phyloP scores from a whole-genome alignment of 75 land plant species.

The Cryptomeria japonica region DNA sequence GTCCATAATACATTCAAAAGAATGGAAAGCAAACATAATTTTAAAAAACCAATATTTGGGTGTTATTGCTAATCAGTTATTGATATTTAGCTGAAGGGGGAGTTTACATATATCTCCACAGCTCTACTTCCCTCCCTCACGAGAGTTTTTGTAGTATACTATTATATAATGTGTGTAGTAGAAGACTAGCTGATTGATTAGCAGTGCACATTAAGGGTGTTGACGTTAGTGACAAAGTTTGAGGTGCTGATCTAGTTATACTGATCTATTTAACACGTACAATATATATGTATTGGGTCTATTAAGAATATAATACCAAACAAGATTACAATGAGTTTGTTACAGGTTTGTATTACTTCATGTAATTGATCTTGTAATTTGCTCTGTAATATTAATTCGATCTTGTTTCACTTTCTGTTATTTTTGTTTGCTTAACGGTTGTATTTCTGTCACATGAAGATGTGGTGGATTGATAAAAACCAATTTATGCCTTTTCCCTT shows the following conservation, averaged over 20 bases:
- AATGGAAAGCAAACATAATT: background rate
- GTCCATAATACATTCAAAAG: background rate
- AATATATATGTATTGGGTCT: background rate
- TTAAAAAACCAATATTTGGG: background rate
- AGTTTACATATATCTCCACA: background rate
- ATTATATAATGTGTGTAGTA: background rate
- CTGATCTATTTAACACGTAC: background rate
- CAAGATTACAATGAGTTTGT: background rate
- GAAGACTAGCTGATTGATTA: background rate
- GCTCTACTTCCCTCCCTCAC: background rate
- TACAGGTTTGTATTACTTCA: background rate
- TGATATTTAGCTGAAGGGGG: background rate
- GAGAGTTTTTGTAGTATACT: background rate
- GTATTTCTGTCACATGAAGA: conserved; percentile 4
- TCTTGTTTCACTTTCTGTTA: background rate
- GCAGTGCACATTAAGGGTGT: background rate
- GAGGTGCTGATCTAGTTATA: background rate
- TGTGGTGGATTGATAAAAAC: background rate
- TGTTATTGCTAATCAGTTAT: background rate
- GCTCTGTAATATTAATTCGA: background rate
- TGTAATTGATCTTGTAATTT: background rate
- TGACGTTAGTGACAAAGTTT: background rate
- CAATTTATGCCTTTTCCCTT: background rate
- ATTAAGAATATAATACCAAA: background rate
- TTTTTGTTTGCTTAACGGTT: background rate